Evolutionary conservation across 495 filamentous ascomycete genomes (phyloP).

Genomic region (Aspergillus saccharolyticus): DNA sequence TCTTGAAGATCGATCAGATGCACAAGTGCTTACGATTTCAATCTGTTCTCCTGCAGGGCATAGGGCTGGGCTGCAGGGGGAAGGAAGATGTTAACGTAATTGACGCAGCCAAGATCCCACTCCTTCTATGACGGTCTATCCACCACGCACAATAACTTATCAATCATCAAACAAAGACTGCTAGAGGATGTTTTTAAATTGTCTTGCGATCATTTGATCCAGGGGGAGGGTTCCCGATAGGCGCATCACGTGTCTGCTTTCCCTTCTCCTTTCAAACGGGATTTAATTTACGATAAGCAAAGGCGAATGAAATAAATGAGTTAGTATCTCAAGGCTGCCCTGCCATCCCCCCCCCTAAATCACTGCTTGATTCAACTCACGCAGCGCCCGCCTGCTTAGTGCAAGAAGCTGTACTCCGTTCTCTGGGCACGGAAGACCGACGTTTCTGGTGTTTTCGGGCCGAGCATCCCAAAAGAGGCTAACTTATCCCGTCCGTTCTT

Average conservation of each 20-base stretch:
- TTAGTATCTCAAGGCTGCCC: background rate
- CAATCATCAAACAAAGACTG: no score
- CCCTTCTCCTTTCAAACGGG: background rate
- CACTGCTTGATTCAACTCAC: no score
- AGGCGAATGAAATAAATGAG: background rate
- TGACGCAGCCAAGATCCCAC: no score
- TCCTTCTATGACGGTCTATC: no score
- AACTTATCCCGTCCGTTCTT: background rate
- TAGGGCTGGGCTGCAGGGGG: background rate
- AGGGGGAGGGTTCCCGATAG: no score
- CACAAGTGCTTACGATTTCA: background rate
- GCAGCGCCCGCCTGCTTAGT: no score
- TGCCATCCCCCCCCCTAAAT: background rate
- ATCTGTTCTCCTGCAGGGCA: background rate
- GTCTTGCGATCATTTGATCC: no score
- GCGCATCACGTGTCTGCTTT: background rate
- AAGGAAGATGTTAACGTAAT: no score
- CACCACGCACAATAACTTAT: no score
- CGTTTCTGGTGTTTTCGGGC: background rate
- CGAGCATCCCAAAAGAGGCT: background rate
- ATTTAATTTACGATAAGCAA: background rate
- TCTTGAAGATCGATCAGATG: background rate
- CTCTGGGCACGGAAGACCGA: background rate
- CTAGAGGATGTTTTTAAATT: no score
- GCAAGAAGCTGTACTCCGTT: no score